A percentile compares a stretch with the other conserved stretches of the same genome.
Evolutionary conservation across 1,284 basidiomycete genomes (phyloP).

Genomic region (Farysia itapuensis): DNA sequence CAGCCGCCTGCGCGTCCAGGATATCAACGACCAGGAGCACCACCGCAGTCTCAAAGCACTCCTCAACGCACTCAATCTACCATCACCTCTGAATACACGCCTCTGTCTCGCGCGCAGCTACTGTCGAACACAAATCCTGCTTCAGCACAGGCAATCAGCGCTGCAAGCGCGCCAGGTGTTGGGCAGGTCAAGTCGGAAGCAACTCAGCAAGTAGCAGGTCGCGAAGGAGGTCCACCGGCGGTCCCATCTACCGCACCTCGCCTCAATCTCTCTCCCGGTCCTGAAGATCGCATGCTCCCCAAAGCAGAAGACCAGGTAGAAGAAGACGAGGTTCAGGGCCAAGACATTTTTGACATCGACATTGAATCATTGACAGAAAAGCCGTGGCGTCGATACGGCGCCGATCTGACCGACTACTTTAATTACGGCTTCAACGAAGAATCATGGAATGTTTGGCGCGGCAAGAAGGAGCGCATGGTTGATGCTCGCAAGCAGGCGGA

Average conservation of each 20-base stretch:
- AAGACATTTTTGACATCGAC: constrained; percentile 80
- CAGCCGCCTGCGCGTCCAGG: constrained; percentile 39
- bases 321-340: constrained; percentile 55
- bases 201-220: constrained; percentile 1
- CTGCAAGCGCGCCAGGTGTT: constrained; percentile 6
- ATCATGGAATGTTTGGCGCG: constrained; percentile 88
- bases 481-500: constrained; percentile 69
- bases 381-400: constrained; percentile 88
- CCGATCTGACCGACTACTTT: constrained; percentile 96
- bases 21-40: constrained; percentile 14
- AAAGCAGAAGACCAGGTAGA: constrained; percentile 55
- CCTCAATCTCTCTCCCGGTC: constrained; percentile 38
- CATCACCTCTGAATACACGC: constrained; percentile 86
- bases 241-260: constrained; percentile 45
- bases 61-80: constrained; percentile 63
- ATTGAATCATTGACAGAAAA: constrained; percentile 74
- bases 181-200: constrained; percentile 3
- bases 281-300: constrained; percentile 47
- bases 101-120: constrained; percentile 70
- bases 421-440: constrained; percentile 99
- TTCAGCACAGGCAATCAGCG: constrained; percentile 3
- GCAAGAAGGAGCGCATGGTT: constrained; percentile 77
- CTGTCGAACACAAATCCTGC: constrained; percentile 29
- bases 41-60: constrained; percentile 10
- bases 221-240: constrained; percentile 50